Conservation (phyloP, 352 stramenopile genomes). For the Phytophthora ramorum region DNA sequence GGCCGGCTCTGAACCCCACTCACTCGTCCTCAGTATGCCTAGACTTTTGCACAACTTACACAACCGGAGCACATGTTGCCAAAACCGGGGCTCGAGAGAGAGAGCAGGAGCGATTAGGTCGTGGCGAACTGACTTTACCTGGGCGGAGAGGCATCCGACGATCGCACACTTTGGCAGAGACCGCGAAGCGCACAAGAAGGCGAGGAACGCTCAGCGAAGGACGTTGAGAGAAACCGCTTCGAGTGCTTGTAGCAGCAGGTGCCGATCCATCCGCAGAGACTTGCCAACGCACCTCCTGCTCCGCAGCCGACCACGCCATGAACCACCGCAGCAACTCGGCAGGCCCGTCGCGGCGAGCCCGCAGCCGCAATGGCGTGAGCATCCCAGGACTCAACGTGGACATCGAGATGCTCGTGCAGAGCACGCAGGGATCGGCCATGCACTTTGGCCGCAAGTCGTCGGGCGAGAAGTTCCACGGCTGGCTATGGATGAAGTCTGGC, state of each 20-base stretch:
- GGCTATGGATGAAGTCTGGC: constrained; percentile 85
- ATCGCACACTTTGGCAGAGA: constrained; percentile 47
- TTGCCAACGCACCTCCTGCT: constrained; percentile 19
- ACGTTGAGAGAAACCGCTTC: constrained; percentile 21
- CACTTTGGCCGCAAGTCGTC: constrained; percentile 66
- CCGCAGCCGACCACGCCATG: constrained; percentile 16
- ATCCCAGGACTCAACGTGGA: constrained; percentile 74
- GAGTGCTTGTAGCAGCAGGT: constrained; percentile 16
- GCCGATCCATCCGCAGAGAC: constrained; percentile 10
- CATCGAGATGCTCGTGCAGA: constrained; percentile 87
- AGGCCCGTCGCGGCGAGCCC: constrained; percentile 22
- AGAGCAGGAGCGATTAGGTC: constrained; percentile 35
- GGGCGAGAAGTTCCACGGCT: constrained; percentile 82
- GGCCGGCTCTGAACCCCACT: neutral
- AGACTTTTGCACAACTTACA: constrained; percentile 2
- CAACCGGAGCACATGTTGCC: neutral
- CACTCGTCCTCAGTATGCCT: constrained; percentile 19
- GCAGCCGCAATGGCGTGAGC: constrained; percentile 26
- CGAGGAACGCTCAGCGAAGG: constrained; percentile 28
- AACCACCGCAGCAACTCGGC: constrained; percentile 41
- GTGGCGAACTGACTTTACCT: constrained; percentile 38
- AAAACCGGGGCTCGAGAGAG: constrained; percentile 9
- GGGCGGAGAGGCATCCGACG: constrained; percentile 27
- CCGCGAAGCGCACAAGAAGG: constrained; percentile 40
- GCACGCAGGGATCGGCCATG: constrained; percentile 77